phyloP scores from a whole-genome alignment of 495 filamentous ascomycete genomes.

The Penicillium paradoxum region DNA sequence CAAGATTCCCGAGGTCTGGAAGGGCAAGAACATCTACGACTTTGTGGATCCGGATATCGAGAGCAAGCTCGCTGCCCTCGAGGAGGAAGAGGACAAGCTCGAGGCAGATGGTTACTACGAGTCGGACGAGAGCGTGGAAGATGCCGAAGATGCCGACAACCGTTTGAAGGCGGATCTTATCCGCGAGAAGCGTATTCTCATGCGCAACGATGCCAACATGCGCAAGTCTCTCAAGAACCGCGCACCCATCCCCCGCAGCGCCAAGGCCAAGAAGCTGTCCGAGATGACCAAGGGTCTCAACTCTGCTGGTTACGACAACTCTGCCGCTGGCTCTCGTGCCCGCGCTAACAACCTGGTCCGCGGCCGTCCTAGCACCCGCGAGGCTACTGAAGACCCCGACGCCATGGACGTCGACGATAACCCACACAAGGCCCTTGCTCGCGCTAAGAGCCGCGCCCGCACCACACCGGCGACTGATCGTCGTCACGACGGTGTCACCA shows the following conservation, averaged over 20 bases:
- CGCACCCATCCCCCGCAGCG: conserved; percentile 77
- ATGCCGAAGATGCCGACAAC: conserved; percentile 79
- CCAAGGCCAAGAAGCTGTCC: conserved; percentile 68
- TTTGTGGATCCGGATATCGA: conserved; percentile 97
- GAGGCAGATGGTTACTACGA: conserved; percentile 82
- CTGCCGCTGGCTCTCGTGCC: conserved; percentile 64
- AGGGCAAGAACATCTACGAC: conserved; percentile 95
- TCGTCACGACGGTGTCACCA: conserved; percentile 65
- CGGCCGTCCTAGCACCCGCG: conserved; percentile 52
- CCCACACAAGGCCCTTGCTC: conserved; percentile 54
- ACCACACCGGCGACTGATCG: conserved; percentile 74
- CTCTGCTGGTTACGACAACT: conserved; percentile 77
- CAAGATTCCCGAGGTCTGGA: conserved; percentile 85
- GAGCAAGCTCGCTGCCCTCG: conserved; percentile 78
- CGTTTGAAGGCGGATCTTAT: conserved; percentile 91
- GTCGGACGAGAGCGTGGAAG: conserved; percentile 60
- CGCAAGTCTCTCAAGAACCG: conserved; percentile 95
- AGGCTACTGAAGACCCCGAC: conserved; percentile 59
- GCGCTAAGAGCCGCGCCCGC: conserved; percentile 73
- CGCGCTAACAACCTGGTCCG: conserved; percentile 50
- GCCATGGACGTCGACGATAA: conserved; percentile 92
- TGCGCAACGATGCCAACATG: conserved; percentile 87
- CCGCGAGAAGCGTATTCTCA: conserved; percentile 80
- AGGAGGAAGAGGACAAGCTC: conserved; percentile 90
- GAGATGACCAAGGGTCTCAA: conserved; percentile 81